Base-by-base conservation (phyloP, 2,329 filamentous ascomycete genomes). In the Trichothecium sympodiale region DNA sequence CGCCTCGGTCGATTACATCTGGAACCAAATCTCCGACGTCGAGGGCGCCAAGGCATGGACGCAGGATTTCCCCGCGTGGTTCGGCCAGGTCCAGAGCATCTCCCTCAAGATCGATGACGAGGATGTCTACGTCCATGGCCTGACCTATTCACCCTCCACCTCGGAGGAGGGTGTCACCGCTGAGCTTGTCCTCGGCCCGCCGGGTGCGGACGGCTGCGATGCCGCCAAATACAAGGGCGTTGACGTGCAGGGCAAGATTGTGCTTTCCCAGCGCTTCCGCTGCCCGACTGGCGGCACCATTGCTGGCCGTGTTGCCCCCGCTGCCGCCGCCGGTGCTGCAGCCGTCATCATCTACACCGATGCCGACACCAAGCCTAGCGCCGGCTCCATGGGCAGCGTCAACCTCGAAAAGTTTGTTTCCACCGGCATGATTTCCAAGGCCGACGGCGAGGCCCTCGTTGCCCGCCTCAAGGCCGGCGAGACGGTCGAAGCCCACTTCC, bases 1-100 rank as follows among this genome's bases (percentile, higher is more conserved):
- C 23, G 65, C 65, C 8, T 69, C 65, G 0, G 62, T 67, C 16
- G 61, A 69, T 35, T 70, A 66, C 45, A 57, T 72, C 43, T 60
- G 61, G 34, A 57, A 57, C 12, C 58, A 60, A 17, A 56, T 67
- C 9, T 56, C 58, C 23, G 57, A 61, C 13, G 55, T 60, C 25
- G 42, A 55, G 16, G 49, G 44, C 23, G 49, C 53, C 8, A 52
- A 51, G 25, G 51, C 52, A 14, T 71, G 65, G 61, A 62, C 60
- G 29, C 65, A 69, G 35, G 60, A 67, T 36, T 71, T 71, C 41
- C 56, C 63, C 0, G 65, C 64, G 3, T 49, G 69, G 31, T 41
- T 41, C 27, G 70, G 66, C 1, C 53, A 56, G 16, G 48, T 55
- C 3, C 26, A 31, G n/a, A 23, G 26, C 17, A 25, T 38, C 32